Evolutionary conservation across 495 filamentous ascomycete genomes (phyloP).

Genomic region (Amorphotheca resinae): DNA sequence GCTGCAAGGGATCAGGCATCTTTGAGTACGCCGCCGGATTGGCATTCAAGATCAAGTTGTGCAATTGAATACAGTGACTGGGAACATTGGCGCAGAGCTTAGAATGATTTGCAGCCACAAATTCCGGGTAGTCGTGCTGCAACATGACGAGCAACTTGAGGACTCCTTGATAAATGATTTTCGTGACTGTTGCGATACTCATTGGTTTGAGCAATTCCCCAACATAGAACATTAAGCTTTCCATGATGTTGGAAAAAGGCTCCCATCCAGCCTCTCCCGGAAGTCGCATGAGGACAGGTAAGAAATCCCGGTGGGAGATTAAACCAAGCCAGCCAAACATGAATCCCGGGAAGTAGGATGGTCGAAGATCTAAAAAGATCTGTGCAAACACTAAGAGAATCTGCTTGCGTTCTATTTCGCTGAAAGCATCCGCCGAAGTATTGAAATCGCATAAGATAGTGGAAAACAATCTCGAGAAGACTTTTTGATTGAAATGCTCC

Average conservation of each 20-base stretch:
- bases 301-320: conserved; percentile 73
- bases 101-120: conserved; percentile 75
- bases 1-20: conserved; percentile 68
- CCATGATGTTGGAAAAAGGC: conserved; percentile 60
- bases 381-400: conserved; percentile 59
- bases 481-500: conserved; percentile 72
- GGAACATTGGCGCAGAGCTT: conserved; percentile 79
- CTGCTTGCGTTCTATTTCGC: conserved; percentile 41
- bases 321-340: conserved; percentile 74
- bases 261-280: conserved; percentile 61
- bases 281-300: conserved; percentile 66
- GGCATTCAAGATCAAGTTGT: conserved; percentile 79
- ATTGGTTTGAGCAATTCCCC: conserved; percentile 68
- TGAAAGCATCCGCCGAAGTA: conserved; percentile 23
- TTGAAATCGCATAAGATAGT: conserved; percentile 58
- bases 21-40: conserved; percentile 61
- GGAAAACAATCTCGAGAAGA: conserved; percentile 87
- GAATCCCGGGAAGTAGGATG: conserved; percentile 66
- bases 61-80: conserved; percentile 72
- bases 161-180: conserved; percentile 73
- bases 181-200: conserved; percentile 54
- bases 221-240: conserved; percentile 59
- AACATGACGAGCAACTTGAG: conserved; percentile 73
- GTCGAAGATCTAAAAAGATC: conserved; percentile 64
- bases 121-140: conserved; percentile 90